phyloP scores from a whole-genome alignment of 257 asterid genomes.

The Solanum pennellii region DNA sequence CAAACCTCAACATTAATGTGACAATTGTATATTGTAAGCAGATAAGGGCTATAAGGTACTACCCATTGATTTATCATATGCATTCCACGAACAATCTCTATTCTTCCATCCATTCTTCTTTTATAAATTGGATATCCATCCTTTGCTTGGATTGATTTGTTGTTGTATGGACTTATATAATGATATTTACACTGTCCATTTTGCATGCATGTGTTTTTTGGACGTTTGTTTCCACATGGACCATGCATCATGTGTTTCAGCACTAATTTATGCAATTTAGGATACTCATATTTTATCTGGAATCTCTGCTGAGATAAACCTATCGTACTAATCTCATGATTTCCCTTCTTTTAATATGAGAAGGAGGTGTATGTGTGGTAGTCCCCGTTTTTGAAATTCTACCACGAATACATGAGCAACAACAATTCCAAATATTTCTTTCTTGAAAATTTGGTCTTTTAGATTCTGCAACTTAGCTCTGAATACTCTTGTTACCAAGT shows the following conservation, averaged over 20 bases:
- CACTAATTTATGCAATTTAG: background rate
- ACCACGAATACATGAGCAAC: background rate
- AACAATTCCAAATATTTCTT: background rate
- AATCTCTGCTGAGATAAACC: background rate
- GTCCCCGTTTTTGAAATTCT: background rate
- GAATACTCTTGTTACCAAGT: background rate
- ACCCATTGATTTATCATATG: background rate
- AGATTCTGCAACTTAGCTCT: background rate
- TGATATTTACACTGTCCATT: too few relatives aligned
- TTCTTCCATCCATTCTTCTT: background rate
- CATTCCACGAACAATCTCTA: background rate
- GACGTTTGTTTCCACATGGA: background rate
- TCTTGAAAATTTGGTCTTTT: too few relatives aligned
- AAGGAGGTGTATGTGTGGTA: background rate
- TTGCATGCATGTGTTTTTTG: background rate
- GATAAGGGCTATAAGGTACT: background rate
- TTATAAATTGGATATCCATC: background rate
- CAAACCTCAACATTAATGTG: background rate
- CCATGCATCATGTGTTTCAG: background rate
- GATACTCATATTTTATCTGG: background rate
- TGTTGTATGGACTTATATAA: background rate
- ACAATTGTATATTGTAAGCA: background rate
- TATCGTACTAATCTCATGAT: background rate
- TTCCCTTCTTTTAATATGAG: background rate
- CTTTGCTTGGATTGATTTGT: background rate